Base-by-base conservation (phyloP, 768 basidiomycete species). In the Tylopilus rubrobrunneus region DNA sequence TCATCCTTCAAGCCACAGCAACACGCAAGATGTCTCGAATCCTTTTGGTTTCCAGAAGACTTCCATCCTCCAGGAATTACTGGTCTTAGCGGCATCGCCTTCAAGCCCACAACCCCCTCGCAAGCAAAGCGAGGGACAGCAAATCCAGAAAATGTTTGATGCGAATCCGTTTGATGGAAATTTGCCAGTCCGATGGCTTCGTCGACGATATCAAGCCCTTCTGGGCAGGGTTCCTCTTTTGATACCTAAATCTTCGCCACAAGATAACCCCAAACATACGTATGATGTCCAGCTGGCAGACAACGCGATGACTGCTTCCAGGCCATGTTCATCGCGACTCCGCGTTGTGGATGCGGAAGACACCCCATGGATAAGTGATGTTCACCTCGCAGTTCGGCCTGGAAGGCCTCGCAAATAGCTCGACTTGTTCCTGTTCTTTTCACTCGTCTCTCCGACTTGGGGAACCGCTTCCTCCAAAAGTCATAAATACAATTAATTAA, bases 221-320 rank as follows among this genome's bases (percentile, higher is more conserved):
- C 71, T 91, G 8, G 73, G 74, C 7, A 76, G 75, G n/a, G 55
- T 84, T 25, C 89, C 89, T 1, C 70, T 82, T 31, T 70, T 90
- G 14, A 73, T 68, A 8, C 77, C 73, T 48, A 63, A 53, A 41
- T 7, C 36, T 34, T 9, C 47, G n/a, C 45, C 45, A 46, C 42
- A 47, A 45, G 52, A 46, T 37, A 49, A 44, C 8, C 21, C 14
- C 12, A 54, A 56, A 42, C 47, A n/a, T 23, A 55, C 46, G 33
- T 76, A 74, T 41, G 53, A 64, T 23, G 64, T 77, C 7, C 68
- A 67, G 4, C 51, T 73, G 19, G 60, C 72, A 7, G 49, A 59
- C 27, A 67, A 67, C 62, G 74, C 72, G 1, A 53, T 69, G 39
- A 62, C 61, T 21, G 27, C 45, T 46, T 46, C 62, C 17, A 62